Evolutionary conservation across 495 filamentous ascomycete species (phyloP).

Genomic region (Aspergillus incahuasiensis): DNA sequence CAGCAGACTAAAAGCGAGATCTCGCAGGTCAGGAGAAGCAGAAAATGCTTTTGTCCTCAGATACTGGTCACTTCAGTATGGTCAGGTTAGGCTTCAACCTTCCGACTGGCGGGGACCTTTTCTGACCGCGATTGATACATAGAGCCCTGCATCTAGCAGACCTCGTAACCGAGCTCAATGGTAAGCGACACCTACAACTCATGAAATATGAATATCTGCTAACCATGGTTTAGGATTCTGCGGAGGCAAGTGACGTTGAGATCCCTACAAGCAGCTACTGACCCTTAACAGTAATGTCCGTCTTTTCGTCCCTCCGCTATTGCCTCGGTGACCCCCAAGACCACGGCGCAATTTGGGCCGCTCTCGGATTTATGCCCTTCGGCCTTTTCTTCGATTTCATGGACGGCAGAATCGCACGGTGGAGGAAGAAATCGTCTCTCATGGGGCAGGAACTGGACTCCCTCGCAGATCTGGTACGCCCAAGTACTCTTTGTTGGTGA

Average conservation of each 20-base stretch:
- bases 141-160: conserved; percentile 92
- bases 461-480: conserved; percentile 83
- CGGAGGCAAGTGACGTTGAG: conserved; percentile 38
- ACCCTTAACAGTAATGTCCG: conserved; percentile 66
- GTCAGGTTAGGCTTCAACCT: conserved; percentile 48
- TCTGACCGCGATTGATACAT: conserved; percentile 17
- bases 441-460: conserved; percentile 99
- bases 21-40: conserved; percentile 72
- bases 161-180: conserved; percentile 91
- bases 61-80: conserved; percentile 76
- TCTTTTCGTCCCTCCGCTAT: conserved; percentile 95
- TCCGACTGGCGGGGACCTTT: conserved; percentile 3
- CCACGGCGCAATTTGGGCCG: conserved; percentile 65
- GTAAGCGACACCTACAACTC: conserved; percentile 38
- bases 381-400: conserved; percentile 98
- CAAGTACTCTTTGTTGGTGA: background rate
- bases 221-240: conserved; percentile 43
- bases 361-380: conserved; percentile 84
- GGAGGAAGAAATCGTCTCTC: conserved; percentile 90
- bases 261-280: conserved; percentile 16
- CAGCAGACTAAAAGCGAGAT: conserved; percentile 15
- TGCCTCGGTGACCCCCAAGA: conserved; percentile 69
- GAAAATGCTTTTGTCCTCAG: conserved; percentile 70
- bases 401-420: conserved; percentile 93
- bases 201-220: conserved; percentile 3